Percentiles rank a stretch among this genome's conserved stretches.
Evolutionary conservation across 169 alveolate genomes (phyloP).

Genomic region (Ichthyophthirius multifiliis): DNA sequence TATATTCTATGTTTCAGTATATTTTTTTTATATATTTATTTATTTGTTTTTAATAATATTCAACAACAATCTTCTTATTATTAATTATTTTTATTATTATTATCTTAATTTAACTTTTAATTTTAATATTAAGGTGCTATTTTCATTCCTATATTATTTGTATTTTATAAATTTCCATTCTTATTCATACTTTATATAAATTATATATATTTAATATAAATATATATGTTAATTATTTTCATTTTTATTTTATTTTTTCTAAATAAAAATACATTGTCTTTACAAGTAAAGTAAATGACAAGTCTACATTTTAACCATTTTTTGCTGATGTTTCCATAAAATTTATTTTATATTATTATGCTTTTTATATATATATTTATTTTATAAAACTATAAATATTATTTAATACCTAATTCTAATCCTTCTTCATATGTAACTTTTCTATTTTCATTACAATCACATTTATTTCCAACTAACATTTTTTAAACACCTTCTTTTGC

Average conservation of each 20-base stretch:
- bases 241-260: background rate
- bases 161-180: background rate
- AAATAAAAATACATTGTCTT: slow-evolving; percentile 7
- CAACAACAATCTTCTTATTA: background rate
- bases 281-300: slow-evolving; percentile 26
- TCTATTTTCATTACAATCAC: slow-evolving; percentile 68
- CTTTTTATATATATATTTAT: background rate
- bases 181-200: background rate
- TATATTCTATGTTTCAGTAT: no score
- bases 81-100: background rate
- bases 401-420: slow-evolving; percentile 41
- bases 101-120: background rate
- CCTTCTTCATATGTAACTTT: slow-evolving; percentile 75
- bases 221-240: no score
- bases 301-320: slow-evolving; percentile 25
- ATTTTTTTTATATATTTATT: background rate
- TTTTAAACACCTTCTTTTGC: slow-evolving; percentile 58
- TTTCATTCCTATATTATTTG: background rate
- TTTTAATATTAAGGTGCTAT: background rate
- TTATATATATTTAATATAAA: no score
- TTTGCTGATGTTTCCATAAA: slow-evolving; percentile 41
- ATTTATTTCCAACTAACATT: slow-evolving; percentile 80
- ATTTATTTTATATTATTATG: slow-evolving; percentile 29
- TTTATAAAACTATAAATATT: background rate
- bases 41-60: background rate